Conservation (phyloP, 2,329 filamentous ascomycete genomes). For the Zopfia rhizophila region DNA sequence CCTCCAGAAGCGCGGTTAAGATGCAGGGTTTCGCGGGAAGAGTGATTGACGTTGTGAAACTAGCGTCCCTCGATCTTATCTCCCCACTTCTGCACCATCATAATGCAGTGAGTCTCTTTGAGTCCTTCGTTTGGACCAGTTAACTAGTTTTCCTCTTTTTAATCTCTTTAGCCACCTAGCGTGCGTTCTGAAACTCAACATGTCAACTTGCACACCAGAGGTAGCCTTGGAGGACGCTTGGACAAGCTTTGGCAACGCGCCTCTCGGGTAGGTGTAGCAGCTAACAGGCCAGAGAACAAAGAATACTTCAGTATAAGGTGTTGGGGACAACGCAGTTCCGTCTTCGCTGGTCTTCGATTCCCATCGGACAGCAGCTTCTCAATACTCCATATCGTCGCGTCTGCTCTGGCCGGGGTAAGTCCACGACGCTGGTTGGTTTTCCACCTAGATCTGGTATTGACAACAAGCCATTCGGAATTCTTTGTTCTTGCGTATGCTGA, state of each 20-base stretch:
- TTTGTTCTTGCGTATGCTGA: conserved; percentile 27
- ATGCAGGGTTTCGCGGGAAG: conserved; percentile 43
- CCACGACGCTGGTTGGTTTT: conserved; percentile 6
- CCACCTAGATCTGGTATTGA: conserved; percentile 4
- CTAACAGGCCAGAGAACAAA: conserved; percentile 33
- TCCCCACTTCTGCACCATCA: conserved; percentile 35
- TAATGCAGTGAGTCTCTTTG: conserved; percentile 30
- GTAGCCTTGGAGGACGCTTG: conserved; percentile 40
- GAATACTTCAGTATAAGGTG: conserved; percentile 23
- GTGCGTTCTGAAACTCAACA: conserved; percentile 37
- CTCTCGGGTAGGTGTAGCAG: conserved; percentile 35
- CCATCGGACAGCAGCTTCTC: conserved; percentile 14
- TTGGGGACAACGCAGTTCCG: conserved; percentile 26
- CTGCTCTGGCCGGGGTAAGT: no score
- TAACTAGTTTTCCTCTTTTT: conserved; percentile 20
- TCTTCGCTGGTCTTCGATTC: conserved; percentile 20
- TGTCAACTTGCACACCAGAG: conserved; percentile 42
- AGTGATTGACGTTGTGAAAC: conserved; percentile 49
- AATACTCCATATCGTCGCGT: conserved; percentile 4
- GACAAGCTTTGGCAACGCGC: conserved; percentile 42
- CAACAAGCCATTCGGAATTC: conserved; percentile 8
- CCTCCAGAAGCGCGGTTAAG: conserved; percentile 20
- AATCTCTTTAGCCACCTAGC: conserved; percentile 36
- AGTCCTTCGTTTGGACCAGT: conserved; percentile 36
- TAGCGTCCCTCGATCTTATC: conserved; percentile 43